phyloP scores from a whole-genome alignment of 1,139 yeast species.

The Hyphopichia burtonii region DNA sequence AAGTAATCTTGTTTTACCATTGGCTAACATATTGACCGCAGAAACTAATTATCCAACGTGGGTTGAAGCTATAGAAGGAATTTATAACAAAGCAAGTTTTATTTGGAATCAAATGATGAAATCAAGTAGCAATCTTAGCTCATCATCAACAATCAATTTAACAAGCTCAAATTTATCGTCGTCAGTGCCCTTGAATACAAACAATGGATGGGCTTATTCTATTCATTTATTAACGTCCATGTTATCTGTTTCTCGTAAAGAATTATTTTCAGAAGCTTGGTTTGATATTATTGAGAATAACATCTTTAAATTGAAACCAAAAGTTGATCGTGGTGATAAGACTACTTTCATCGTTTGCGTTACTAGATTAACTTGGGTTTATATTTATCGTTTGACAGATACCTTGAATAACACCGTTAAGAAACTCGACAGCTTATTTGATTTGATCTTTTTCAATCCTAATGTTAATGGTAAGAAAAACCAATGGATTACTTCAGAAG shows the following conservation, averaged over 20 bases:
- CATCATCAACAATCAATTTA: slow-evolving; percentile 1
- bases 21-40: slow-evolving; percentile 85
- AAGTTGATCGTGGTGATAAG: slow-evolving; percentile 54
- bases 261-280: slow-evolving; percentile 78
- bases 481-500: slow-evolving; percentile 69
- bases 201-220: slow-evolving; percentile 70
- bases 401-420: slow-evolving; percentile 84
- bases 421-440: slow-evolving; percentile 48
- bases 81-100: slow-evolving; percentile 51
- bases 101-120: slow-evolving; percentile 31
- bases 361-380: slow-evolving; percentile 85
- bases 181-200: slow-evolving; percentile 6
- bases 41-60: slow-evolving; percentile 96
- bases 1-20: slow-evolving; percentile 68
- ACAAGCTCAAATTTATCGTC: slow-evolving; percentile 1
- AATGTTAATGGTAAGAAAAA: slow-evolving; percentile 53
- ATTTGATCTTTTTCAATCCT: slow-evolving; percentile 50
- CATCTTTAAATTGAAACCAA: slow-evolving; percentile 34
- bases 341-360: slow-evolving; percentile 62
- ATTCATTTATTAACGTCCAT: slow-evolving; percentile 70
- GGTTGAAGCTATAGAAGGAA: slow-evolving; percentile 73
- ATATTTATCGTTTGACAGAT: slow-evolving; percentile 81
- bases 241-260: slow-evolving; percentile 78
- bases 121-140: slow-evolving; percentile 6
- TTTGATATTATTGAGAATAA: slow-evolving; percentile 58